A percentile compares a stretch with the other conserved stretches of the same genome.
Conservation (phyloP, 2,329 filamentous ascomycete species). For the Alternaria incomplexa region DNA sequence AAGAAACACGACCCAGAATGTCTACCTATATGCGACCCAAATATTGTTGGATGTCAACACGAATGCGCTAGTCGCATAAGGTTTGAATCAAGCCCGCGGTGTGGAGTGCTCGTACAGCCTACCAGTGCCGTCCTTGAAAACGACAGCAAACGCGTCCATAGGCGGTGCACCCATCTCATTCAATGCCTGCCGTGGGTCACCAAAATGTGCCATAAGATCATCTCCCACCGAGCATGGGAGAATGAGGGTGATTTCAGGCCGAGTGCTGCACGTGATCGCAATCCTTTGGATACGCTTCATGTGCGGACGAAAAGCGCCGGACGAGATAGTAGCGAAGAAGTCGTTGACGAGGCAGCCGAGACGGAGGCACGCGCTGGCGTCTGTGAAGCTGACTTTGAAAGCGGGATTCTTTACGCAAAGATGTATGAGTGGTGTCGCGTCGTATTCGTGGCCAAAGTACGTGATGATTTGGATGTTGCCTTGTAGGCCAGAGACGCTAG, state of each 20-base stretch:
- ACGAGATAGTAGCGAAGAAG: background rate
- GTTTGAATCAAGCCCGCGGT: background rate
- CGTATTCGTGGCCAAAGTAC: background rate
- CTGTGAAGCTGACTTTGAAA: background rate
- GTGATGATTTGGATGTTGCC: background rate
- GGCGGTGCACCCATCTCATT: background rate
- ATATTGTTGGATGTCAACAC: fast-evolving
- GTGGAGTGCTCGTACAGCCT: background rate
- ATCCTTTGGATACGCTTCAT: background rate
- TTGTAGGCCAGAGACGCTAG: background rate
- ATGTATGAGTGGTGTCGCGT: background rate
- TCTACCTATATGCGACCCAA: background rate
- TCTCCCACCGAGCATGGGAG: background rate
- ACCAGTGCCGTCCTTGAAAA: background rate
- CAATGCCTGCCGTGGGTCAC: background rate
- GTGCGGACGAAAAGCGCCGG: background rate
- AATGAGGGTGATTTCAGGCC: background rate
- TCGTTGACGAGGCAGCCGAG: background rate
- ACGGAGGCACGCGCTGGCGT: background rate
- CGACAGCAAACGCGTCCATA: background rate
- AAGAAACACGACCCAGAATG: background rate
- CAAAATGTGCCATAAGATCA: too few relatives aligned
- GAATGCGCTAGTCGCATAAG: fast-evolving
- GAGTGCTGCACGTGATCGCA: background rate
- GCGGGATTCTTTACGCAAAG: background rate